Base-by-base conservation (phyloP, 2,329 filamentous ascomycete species). In the Cercospora sp. region DNA sequence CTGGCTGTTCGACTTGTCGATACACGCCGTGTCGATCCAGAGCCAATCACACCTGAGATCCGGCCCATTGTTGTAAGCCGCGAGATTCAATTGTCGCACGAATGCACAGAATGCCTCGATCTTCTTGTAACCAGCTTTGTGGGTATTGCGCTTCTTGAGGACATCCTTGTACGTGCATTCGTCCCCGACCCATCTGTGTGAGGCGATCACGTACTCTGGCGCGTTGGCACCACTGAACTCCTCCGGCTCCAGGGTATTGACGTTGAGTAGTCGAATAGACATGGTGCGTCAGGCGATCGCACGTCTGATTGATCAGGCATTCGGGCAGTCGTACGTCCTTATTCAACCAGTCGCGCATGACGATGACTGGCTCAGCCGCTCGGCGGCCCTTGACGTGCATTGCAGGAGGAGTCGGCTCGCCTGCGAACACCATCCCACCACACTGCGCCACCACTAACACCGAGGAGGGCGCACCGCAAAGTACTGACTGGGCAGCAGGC, bases 1-100 rank as follows among this genome's bases (percentile, higher is more conserved):
- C 16, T 65, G 62, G 45, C 57, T 67, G 21, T 61, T 70, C 13
- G 49, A 49, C 37, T 71, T 70, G 51, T 73, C 66, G 37, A 73
- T 73, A 40, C 71, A 71, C 30, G 61, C 67, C 16, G 72, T 73
- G 49, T 73, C 71, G 37, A 73, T 66, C 72, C 72, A 73, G 32
- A 68, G n/a, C 49, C 65, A 72, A 9, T 69, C 43, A 30, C 59
- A 61, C 8, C 37, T 24, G 24, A 63, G 40, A 13, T 53, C 26
- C 26, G 61, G 61, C 18, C 40, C 61, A 16, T 30, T 45, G 26
- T 53, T 30, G 16, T 51, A 34, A 30, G 43, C 43, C 16, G 59
- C 30, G 28, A 16, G 13, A 9, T 63, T 26, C 9, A 26, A 21
- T 21, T 26, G 59, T 61, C 37, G 32, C 21, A 63, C 61, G 5